These are phyloP conservation scores for Pleoardoris graminearum DNA, from an alignment of 2,329 filamentous ascomycete genomes.

Conservation along the genomic window DNA sequence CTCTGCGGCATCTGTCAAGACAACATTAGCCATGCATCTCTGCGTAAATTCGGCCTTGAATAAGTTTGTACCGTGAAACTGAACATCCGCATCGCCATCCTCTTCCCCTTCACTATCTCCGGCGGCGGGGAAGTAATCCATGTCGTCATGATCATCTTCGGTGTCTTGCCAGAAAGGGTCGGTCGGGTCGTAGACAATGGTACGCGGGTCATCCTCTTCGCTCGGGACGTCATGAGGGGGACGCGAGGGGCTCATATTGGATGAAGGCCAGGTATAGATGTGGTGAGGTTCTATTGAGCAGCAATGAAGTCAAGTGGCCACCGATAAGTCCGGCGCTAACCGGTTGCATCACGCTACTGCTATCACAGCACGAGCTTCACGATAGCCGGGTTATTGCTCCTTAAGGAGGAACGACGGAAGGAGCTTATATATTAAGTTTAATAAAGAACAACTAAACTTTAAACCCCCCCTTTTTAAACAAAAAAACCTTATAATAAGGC, in stretches of 20 bases:
- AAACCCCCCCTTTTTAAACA: too few relatives aligned
- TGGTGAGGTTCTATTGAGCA: not conserved
- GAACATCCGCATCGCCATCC: slow-evolving; percentile 41
- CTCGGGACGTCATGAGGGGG: slow-evolving; percentile 26
- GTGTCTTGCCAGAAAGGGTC: slow-evolving; percentile 42
- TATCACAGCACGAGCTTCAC: not conserved
- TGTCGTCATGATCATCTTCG: slow-evolving; percentile 54
- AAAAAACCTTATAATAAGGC: too few relatives aligned
- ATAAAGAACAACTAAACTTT: too few relatives aligned
- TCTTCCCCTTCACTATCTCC: slow-evolving; percentile 47
- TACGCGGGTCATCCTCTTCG: slow-evolving; percentile 30
- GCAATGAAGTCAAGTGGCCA: not conserved
- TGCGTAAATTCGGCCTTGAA: not conserved
- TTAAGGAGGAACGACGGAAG: too few relatives aligned
- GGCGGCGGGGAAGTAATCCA: slow-evolving; percentile 54
- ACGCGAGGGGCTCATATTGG: slow-evolving; percentile 32
- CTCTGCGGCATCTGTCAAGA: slow-evolving; percentile 45
- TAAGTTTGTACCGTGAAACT: slow-evolving; percentile 38
- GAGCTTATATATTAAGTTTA: too few relatives aligned
- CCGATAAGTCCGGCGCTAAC: slow-evolving; percentile 6
- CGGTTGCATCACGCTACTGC: too few relatives aligned
- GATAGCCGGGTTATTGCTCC: too few relatives aligned
- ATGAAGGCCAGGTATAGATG: not conserved
- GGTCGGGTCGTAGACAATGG: slow-evolving; percentile 37
- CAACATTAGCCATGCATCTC: not conserved